phyloP scores from a whole-genome alignment of 805 yeast species.

The Suhomyces sp. region DNA sequence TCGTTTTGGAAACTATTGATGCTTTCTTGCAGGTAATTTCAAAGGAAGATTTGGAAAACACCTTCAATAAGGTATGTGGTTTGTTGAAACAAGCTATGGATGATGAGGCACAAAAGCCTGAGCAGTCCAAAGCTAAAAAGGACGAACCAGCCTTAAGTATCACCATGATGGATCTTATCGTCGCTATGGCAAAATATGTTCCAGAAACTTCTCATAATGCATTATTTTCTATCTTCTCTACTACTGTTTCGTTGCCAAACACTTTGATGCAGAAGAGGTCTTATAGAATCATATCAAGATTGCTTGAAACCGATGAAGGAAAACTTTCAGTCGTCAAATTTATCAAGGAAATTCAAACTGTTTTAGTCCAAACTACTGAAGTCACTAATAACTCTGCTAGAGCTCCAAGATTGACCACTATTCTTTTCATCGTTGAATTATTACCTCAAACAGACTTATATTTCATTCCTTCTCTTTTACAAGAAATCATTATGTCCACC shows the following conservation, averaged over 20 bases:
- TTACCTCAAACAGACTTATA: slow-evolving; percentile 65
- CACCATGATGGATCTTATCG: slow-evolving; percentile 89
- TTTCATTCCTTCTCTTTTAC: slow-evolving; percentile 77
- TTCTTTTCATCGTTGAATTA: slow-evolving; percentile 56
- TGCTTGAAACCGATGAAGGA: slow-evolving; percentile 72
- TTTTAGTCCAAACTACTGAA: slow-evolving; percentile 57
- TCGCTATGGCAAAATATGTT: slow-evolving; percentile 81
- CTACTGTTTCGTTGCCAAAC: slow-evolving; percentile 56
- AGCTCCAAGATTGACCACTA: slow-evolving; percentile 72
- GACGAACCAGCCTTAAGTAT: slow-evolving; percentile 57
- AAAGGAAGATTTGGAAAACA: slow-evolving; percentile 61
- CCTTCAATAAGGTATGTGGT: slow-evolving; percentile 84
- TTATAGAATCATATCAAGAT: slow-evolving; percentile 69
- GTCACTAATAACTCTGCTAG: slow-evolving; percentile 71
- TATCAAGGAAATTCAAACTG: slow-evolving; percentile 57
- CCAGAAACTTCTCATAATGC: slow-evolving; percentile 71
- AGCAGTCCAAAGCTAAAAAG: slow-evolving; percentile 22
- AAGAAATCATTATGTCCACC: slow-evolving; percentile 87
- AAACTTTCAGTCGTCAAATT: slow-evolving; percentile 50
- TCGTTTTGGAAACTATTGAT: slow-evolving; percentile 82
- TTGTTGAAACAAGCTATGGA: slow-evolving; percentile 74
- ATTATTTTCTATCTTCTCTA: slow-evolving; percentile 72
- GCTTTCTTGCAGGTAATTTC: slow-evolving; percentile 71
- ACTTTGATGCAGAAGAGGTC: slow-evolving; percentile 85
- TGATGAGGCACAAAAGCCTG: slow-evolving; percentile 44